Evolutionary conservation across 768 basidiomycete genomes (phyloP).

Genomic region (Phylloporus rhodoxanthus): DNA sequence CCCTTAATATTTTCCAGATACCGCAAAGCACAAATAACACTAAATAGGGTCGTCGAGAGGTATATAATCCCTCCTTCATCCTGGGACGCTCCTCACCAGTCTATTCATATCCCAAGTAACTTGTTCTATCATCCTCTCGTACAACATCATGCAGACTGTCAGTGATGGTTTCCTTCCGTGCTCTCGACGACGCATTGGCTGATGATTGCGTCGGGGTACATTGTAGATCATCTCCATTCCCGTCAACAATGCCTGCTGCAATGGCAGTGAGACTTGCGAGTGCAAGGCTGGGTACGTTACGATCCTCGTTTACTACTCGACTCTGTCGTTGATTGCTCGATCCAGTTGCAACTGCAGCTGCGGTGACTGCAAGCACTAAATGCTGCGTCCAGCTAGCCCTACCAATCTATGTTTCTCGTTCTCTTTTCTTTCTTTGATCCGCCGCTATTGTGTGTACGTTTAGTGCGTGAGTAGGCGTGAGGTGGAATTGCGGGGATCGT

Average conservation of each 20-base stretch:
- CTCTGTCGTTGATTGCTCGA: neutral
- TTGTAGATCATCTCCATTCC: conserved; percentile 1
- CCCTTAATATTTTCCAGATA: neutral
- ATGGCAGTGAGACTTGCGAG: neutral
- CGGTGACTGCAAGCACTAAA: neutral
- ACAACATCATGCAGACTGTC: conserved; percentile 13
- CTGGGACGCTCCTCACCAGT: neutral
- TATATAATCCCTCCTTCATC: neutral
- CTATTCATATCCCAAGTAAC: neutral
- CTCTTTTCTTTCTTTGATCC: neutral
- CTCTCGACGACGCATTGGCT: neutral
- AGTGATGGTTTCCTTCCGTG: neutral
- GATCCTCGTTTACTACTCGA: neutral
- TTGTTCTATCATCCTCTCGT: neutral
- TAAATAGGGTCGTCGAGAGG: neutral
- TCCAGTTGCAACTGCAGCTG: neutral
- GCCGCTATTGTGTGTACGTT: neutral
- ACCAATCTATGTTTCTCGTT: neutral
- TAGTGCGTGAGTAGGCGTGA: neutral
- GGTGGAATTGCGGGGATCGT: neutral
- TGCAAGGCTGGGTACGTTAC: neutral
- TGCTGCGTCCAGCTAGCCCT: neutral
- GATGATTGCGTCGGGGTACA: neutral
- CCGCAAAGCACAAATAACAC: neutral
- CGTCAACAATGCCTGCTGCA: conserved; percentile 5